Percentiles rank a stretch among this genome's conserved stretches.
Conservation (phyloP, 495 filamentous ascomycete species). For the Recurvomyces mirabilis region DNA sequence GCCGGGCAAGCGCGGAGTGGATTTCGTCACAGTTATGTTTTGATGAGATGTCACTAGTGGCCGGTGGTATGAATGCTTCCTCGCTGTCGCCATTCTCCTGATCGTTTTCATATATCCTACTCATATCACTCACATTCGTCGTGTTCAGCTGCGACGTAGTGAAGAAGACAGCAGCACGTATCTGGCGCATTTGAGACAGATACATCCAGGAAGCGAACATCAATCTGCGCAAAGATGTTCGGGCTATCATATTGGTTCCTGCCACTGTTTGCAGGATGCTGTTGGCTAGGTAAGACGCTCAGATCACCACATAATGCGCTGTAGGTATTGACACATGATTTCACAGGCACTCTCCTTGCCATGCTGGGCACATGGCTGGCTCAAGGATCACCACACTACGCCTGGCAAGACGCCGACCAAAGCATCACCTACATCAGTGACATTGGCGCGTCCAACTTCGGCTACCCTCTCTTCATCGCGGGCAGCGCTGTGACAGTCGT, state of each 20-base stretch:
- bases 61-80: no score
- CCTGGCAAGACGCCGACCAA: slow-evolving; percentile 53
- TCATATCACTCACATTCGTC: background rate
- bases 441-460: slow-evolving; percentile 52
- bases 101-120: background rate
- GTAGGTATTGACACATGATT: background rate
- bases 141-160: no score
- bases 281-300: slow-evolving; percentile 20
- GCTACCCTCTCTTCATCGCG: slow-evolving; percentile 82
- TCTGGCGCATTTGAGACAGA: no score
- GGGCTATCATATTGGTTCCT: slow-evolving; percentile 24
- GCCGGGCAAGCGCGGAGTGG: background rate
- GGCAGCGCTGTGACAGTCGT: slow-evolving; percentile 70
- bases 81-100: background rate
- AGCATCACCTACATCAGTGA: slow-evolving; percentile 56
- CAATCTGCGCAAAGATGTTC: slow-evolving; percentile 16
- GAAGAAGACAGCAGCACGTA: no score
- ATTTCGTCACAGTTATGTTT: background rate
- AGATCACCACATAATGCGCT: background rate
- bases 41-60: background rate
- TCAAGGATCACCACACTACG: slow-evolving; percentile 48
- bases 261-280: slow-evolving; percentile 18
- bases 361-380: slow-evolving; percentile 62
- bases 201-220: no score
- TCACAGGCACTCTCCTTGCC: slow-evolving; percentile 50